Base-by-base conservation (phyloP, 352 stramenopile genomes). In the Phytophthora uliginosa region DNA sequence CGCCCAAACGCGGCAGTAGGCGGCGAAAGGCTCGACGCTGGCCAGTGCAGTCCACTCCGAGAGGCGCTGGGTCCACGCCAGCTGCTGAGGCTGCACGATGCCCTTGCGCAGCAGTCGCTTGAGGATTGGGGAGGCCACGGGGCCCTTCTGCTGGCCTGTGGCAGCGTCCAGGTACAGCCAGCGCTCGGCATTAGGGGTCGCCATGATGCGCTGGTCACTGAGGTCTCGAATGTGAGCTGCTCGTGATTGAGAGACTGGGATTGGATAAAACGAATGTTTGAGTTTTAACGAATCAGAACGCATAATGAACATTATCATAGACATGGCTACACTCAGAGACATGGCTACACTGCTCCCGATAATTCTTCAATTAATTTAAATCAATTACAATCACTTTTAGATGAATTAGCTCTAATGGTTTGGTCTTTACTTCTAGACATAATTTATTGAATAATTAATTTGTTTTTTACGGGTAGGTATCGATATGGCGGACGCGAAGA, bases 141-240 rank as follows among this genome's bases (percentile, higher is more conserved):
- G 89, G 1, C 89, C 89, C 40, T 92, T 92, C 71, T 95, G 87
- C 62, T 86, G 69, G 9, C 81, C 85, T 9, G 69, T 87, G 20
- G 69, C 63, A 24, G 80, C 73, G 63, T 96, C 89, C 59, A 95
- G 68, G 63, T 96, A 96, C 78, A 95, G 71, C 89, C 89, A 96
- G 40, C 76, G 73, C 74, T 90, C 78, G 38, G 58, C 56, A 4
- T 20, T 5, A 0, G 31, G 12, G 28, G 51, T 20, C 57, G 58
- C 48, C 69, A 71, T 80, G 6, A 10, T 31, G 36, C 20, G 60
- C 38, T 66, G 10, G 17, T 50, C 34, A 15, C 22, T 4, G 28
- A 18, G 36, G 10, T 68, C 53, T n/a, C 53, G 48, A 34, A 40
- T 42, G 36, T 18, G 36, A 42, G 50, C 7, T 34, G 20, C 20